A percentile compares a stretch with the other conserved stretches of the same genome.
These are phyloP conservation scores for Athelia psychrophila DNA, from an alignment of 1,284 basidiomycete genomes.

Conservation along the genomic window DNA sequence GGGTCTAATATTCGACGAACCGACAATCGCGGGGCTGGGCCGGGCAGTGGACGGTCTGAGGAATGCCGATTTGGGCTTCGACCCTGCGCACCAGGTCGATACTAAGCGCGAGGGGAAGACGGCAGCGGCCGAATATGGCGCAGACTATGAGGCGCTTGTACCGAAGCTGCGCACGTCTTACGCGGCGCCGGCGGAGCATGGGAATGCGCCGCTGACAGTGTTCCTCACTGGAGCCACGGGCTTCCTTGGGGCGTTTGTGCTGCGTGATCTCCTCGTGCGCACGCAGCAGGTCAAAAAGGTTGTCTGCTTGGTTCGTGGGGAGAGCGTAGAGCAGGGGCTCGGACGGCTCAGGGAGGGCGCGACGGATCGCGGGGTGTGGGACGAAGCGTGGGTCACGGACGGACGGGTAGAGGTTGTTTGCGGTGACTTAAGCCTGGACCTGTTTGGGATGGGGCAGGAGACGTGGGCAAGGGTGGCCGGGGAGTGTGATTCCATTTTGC, in stretches of 20 bases:
- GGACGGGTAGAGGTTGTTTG: conserved; percentile 79
- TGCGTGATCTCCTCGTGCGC: conserved; percentile 76
- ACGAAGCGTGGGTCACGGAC: conserved; percentile 78
- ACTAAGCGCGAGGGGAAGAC: conserved; percentile 11
- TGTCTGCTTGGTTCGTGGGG: conserved; percentile 86
- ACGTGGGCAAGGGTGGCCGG: conserved; percentile 70
- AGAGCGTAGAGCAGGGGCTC: conserved; percentile 62
- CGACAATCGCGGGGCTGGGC: conserved; percentile 84
- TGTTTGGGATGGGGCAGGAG: conserved; percentile 71
- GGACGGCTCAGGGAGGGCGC: conserved; percentile 75
- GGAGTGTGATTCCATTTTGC: conserved; percentile 85
- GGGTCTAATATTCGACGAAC: conserved; percentile 90
- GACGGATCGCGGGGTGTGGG: conserved; percentile 90
- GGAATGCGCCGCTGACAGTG: conserved; percentile 62
- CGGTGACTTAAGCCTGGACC: conserved; percentile 83
- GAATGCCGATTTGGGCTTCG: conserved; percentile 79
- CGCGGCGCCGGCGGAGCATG: conserved; percentile 49
- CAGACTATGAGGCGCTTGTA: conserved; percentile 73
- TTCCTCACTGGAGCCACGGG: conserved; percentile 98
- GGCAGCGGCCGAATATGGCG: conserved; percentile 63
- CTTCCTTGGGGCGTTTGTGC: conserved; percentile 93
- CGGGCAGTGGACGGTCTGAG: conserved; percentile 76
- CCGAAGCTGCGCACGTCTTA: conserved; percentile 63
- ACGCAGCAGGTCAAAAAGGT: conserved; percentile 76
- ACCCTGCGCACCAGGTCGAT: conserved; percentile 11